Evolutionary conservation across 1,284 basidiomycete species (phyloP).

Genomic region (Sphaerobolus stellatus): DNA sequence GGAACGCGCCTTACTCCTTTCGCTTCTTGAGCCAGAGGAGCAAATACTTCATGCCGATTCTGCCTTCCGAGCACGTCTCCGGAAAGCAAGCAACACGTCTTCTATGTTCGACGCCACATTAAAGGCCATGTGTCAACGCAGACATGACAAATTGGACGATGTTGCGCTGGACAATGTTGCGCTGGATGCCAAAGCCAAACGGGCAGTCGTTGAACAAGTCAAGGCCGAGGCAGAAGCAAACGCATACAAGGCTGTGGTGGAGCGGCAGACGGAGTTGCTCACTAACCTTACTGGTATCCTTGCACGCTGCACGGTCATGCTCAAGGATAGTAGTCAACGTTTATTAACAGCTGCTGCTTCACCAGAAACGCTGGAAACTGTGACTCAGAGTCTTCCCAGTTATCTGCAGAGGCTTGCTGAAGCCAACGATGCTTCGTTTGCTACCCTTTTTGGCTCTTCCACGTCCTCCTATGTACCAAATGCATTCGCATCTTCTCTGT

Average conservation of each 20-base stretch:
- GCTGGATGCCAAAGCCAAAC: slow-evolving; percentile 65
- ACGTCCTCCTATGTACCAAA: slow-evolving; percentile 46
- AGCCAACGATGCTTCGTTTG: slow-evolving; percentile 67
- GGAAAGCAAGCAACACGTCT: slow-evolving; percentile 70
- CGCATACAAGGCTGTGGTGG: slow-evolving; percentile 63
- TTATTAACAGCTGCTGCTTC: slow-evolving; percentile 50
- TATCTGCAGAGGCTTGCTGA: slow-evolving; percentile 57
- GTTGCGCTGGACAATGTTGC: slow-evolving; percentile 69
- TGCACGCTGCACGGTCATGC: slow-evolving; percentile 73
- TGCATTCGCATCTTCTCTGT: slow-evolving; percentile 42
- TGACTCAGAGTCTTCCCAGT: slow-evolving; percentile 45
- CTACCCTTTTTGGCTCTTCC: slow-evolving; percentile 61
- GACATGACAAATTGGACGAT: slow-evolving; percentile 79
- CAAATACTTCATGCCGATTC: slow-evolving; percentile 61
- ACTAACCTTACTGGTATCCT: slow-evolving; percentile 75
- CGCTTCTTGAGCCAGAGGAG: slow-evolving; percentile 73
- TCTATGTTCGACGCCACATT: slow-evolving; percentile 84
- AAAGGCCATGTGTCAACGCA: slow-evolving; percentile 75
- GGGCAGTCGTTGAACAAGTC: slow-evolving; percentile 70
- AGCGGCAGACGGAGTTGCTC: slow-evolving; percentile 65
- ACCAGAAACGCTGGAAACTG: slow-evolving; percentile 38
- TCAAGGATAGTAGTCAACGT: slow-evolving; percentile 62
- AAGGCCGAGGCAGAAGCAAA: slow-evolving; percentile 71
- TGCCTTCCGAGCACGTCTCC: slow-evolving; percentile 56
- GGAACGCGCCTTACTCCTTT: slow-evolving; percentile 70